Conservation (phyloP, 73 alveolate species). For the Blepharisma japonicum region DNA sequence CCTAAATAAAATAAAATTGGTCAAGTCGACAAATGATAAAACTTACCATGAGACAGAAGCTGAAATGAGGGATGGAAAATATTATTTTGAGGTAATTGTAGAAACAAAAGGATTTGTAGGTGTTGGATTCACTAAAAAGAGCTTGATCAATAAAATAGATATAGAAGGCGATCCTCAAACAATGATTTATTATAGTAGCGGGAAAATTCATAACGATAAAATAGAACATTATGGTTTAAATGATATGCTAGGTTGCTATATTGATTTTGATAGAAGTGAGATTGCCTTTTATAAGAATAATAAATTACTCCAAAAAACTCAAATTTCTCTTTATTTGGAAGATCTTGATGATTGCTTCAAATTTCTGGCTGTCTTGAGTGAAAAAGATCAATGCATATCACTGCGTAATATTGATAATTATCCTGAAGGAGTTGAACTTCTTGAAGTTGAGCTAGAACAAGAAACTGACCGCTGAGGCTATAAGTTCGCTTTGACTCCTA, state of each 20-base stretch:
- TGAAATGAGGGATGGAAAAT: background rate
- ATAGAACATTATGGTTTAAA: background rate
- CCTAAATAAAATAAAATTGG: background rate
- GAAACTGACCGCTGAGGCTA: slow-evolving; percentile 53
- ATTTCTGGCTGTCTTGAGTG: slow-evolving; percentile 9
- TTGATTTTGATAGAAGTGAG: background rate
- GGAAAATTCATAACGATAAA: background rate
- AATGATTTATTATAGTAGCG: slow-evolving; percentile 2
- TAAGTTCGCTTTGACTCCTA: slow-evolving; percentile 51
- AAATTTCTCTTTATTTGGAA: background rate
- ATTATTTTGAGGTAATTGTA: background rate
- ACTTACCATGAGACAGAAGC: background rate
- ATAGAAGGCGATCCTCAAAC: background rate
- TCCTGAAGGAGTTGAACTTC: background rate
- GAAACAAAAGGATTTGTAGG: background rate
- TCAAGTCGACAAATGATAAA: background rate
- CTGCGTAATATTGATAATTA: background rate
- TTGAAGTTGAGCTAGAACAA: background rate
- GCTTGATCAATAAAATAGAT: background rate
- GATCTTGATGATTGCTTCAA: background rate
- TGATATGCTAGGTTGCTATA: slow-evolving; percentile 2
- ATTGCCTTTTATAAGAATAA: slow-evolving; percentile 18
- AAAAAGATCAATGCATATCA: background rate
- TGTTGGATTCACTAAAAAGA: background rate
- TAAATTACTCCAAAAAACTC: background rate